A percentile compares a stretch with the other conserved stretches of the same genome.
phyloP scores from a whole-genome alignment of 805 yeast genomes.

The Metschnikowia matae region DNA sequence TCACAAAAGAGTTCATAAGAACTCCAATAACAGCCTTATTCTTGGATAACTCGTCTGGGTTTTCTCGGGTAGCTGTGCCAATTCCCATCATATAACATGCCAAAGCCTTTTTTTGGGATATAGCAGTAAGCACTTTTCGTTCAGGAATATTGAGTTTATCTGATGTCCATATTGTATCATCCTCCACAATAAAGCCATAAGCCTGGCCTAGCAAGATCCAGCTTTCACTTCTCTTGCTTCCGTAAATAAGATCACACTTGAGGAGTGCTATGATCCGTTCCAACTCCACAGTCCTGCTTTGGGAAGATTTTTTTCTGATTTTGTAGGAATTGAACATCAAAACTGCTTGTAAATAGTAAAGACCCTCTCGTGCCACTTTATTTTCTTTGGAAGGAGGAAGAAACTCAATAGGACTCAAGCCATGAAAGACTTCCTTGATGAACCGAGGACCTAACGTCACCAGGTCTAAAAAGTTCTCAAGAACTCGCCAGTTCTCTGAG shows the following conservation, averaged over 20 bases:
- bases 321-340: slow-evolving; percentile 65
- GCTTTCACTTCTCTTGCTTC: slow-evolving; percentile 68
- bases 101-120: slow-evolving; percentile 63
- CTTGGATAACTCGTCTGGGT: background rate
- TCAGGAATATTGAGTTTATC: slow-evolving; percentile 69
- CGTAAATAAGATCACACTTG: slow-evolving; percentile 61
- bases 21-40: slow-evolving; percentile 35
- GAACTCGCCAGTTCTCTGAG: slow-evolving; percentile 40
- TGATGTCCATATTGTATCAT: slow-evolving; percentile 88
- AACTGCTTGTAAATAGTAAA: slow-evolving; percentile 68
- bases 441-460: slow-evolving; percentile 41
- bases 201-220: slow-evolving; percentile 86
- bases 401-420: slow-evolving; percentile 35
- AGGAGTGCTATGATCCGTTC: slow-evolving; percentile 68
- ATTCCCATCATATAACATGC: slow-evolving; percentile 74
- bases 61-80: slow-evolving; percentile 27
- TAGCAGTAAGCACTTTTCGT: slow-evolving; percentile 56
- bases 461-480: slow-evolving; percentile 47
- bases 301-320: slow-evolving; percentile 69
- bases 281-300: slow-evolving; percentile 76
- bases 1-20: slow-evolving; percentile 53
- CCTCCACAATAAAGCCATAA: slow-evolving; percentile 75
- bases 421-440: slow-evolving; percentile 50
- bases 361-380: slow-evolving; percentile 45
- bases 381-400: slow-evolving; percentile 19